Conservation (phyloP, 805 yeast species). For the Suhomyces sp. region DNA sequence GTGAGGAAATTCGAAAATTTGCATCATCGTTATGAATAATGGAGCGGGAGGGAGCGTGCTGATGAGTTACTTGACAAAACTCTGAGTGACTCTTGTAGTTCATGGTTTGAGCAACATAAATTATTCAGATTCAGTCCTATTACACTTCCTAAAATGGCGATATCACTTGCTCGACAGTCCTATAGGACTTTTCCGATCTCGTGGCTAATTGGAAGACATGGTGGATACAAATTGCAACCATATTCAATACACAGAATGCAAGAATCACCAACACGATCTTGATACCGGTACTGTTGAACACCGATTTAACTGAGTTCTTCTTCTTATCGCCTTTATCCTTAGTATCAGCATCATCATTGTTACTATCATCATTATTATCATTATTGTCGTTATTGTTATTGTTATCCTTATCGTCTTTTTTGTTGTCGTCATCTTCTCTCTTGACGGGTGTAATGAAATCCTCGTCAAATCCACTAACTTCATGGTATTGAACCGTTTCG, state of each 20-base stretch:
- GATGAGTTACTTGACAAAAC: no score
- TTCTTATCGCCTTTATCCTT: conserved; percentile 5
- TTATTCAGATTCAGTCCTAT: no score
- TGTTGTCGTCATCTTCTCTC: background rate
- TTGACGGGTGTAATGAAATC: background rate
- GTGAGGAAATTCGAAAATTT: no score
- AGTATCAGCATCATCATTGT: background rate
- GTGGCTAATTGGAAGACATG: conserved; percentile 34
- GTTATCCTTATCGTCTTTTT: background rate
- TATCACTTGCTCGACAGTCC: conserved; percentile 34
- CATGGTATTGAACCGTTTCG: background rate
- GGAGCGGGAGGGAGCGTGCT: no score
- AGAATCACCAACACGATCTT: conserved; percentile 34
- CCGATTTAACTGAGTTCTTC: conserved; percentile 2
- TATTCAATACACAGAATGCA: conserved; percentile 35
- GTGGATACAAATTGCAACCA: conserved; percentile 37
- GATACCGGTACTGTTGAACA: conserved; percentile 26
- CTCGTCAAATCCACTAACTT: background rate
- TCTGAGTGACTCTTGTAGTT: no score
- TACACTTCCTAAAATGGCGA: conserved; percentile 29
- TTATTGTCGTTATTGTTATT: conserved; percentile 1
- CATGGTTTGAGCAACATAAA: no score
- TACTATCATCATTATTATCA: conserved; percentile 1
- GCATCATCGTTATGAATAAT: no score
- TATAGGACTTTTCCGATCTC: conserved; percentile 29